These are phyloP conservation scores for Neofusicoccum laricinum DNA, from an alignment of 2,329 filamentous ascomycete genomes.

Conservation along the genomic window DNA sequence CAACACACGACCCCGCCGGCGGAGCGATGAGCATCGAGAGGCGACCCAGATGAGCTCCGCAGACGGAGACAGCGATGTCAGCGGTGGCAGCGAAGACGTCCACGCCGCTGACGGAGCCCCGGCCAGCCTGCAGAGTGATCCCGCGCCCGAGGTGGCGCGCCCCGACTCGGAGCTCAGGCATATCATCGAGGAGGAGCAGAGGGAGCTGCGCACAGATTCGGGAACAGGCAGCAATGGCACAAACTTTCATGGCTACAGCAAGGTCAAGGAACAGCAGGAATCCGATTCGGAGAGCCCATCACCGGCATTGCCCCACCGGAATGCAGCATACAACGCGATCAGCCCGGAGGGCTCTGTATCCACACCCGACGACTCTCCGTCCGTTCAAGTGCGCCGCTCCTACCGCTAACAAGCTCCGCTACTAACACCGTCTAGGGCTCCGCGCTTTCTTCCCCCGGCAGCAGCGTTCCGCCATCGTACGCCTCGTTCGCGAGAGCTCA, in stretches of 20 bases:
- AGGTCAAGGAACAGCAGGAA: slow-evolving; percentile 23
- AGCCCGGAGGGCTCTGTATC: slow-evolving; percentile 73
- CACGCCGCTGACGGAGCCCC: slow-evolving; percentile 32
- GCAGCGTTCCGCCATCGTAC: slow-evolving; percentile 68
- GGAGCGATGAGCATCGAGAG: slow-evolving; percentile 52
- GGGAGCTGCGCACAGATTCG: slow-evolving; percentile 24
- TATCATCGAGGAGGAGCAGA: slow-evolving; percentile 22
- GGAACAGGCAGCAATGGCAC: slow-evolving; percentile 23
- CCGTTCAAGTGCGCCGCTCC: slow-evolving; percentile 61
- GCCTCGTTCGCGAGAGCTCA: slow-evolving; percentile 67
- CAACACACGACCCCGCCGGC: not conserved
- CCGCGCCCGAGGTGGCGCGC: slow-evolving; percentile 2
- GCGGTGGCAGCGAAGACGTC: slow-evolving; percentile 57
- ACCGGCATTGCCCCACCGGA: slow-evolving; percentile 1
- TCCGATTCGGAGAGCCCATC: slow-evolving; percentile 25
- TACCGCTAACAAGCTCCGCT: not conserved
- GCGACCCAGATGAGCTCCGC: slow-evolving; percentile 66
- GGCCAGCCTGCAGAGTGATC: slow-evolving; percentile 48
- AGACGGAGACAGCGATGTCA: slow-evolving; percentile 60
- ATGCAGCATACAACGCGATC: slow-evolving; percentile 35
- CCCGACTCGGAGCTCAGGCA: slow-evolving; percentile 16
- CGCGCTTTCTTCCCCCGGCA: slow-evolving; percentile 61
- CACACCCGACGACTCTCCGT: slow-evolving; percentile 79
- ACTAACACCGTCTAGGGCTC: slow-evolving; percentile 43
- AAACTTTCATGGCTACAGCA: slow-evolving; percentile 32